These are phyloP conservation scores for Puccinia coronata DNA, from an alignment of 1,284 basidiomycete genomes.

Conservation along the genomic window DNA sequence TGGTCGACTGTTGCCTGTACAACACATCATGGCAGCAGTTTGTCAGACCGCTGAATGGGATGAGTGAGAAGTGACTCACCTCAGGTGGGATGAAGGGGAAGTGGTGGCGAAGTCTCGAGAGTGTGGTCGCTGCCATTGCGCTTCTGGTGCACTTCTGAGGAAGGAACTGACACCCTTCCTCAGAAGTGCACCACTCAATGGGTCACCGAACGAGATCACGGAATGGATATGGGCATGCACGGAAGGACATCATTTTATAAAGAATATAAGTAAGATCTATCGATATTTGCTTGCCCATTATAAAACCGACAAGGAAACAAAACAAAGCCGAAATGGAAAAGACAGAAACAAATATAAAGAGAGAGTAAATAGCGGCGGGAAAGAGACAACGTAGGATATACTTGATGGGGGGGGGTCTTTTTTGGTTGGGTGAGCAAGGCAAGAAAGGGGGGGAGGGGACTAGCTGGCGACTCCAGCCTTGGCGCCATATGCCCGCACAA, in stretches of 20 bases:
- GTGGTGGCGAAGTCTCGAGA: conserved; percentile 14
- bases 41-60: background rate
- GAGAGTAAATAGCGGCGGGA: background rate
- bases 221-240: too few relatives aligned
- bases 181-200: too few relatives aligned
- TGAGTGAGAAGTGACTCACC: background rate
- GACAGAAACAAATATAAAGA: background rate
- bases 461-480: conserved; percentile 44
- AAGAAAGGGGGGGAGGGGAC: background rate
- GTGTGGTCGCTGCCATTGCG: conserved; percentile 1
- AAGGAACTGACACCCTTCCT: too few relatives aligned
- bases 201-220: too few relatives aligned
- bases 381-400: background rate
- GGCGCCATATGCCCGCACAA: conserved; percentile 41
- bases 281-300: background rate
- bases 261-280: background rate
- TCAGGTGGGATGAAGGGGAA: conserved; percentile 26
- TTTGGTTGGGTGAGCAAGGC: background rate
- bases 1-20: conserved; percentile 68
- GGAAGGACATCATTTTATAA: too few relatives aligned
- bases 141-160: too few relatives aligned
- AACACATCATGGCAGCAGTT: background rate
- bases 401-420: background rate
- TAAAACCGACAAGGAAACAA: background rate
- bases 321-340: background rate